A percentile compares a stretch with the other conserved stretches of the same genome.
These are phyloP conservation scores for Boletus speciosus DNA, from an alignment of 768 basidiomycete species.

Conservation along the genomic window DNA sequence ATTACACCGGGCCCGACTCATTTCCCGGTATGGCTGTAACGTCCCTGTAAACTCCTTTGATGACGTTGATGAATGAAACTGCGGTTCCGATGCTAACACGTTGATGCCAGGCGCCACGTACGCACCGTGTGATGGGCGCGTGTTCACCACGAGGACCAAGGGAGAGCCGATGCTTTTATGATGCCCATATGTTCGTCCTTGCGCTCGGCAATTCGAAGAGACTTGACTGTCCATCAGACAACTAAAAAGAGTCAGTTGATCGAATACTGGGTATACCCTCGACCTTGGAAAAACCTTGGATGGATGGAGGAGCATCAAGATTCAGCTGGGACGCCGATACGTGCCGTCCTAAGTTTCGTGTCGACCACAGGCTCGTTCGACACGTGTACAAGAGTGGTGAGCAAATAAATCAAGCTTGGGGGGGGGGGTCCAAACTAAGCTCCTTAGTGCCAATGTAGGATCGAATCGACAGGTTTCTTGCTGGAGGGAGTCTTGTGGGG, in stretches of 20 bases:
- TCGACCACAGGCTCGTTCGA: background rate
- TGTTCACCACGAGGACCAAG: conserved; percentile 19
- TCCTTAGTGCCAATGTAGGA: background rate
- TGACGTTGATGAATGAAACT: conserved; percentile 9
- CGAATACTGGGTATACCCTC: background rate
- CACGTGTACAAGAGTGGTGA: background rate
- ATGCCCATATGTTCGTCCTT: conserved; percentile 1
- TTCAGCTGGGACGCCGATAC: background rate
- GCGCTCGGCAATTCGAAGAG: background rate
- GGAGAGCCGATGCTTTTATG: background rate
- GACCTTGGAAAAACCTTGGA: background rate
- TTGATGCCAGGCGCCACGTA: conserved; percentile 12
- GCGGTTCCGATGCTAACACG: conserved; percentile 19
- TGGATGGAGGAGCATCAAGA: background rate
- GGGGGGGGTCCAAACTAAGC: background rate
- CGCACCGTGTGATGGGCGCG: conserved; percentile 8
- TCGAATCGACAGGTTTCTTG: background rate
- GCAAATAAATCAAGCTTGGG: background rate
- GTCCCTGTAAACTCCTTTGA: background rate
- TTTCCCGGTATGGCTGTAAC: conserved; percentile 6
- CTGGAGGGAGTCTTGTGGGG: background rate
- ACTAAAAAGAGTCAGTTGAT: background rate
- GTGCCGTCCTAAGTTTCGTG: background rate
- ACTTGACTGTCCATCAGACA: background rate
- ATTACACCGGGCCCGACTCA: conserved; percentile 14